Evolutionary conservation across 495 filamentous ascomycete species (phyloP), one percentile per base, ranked within the genome.

Genomic region (Chaetomium fimeti): DNA sequence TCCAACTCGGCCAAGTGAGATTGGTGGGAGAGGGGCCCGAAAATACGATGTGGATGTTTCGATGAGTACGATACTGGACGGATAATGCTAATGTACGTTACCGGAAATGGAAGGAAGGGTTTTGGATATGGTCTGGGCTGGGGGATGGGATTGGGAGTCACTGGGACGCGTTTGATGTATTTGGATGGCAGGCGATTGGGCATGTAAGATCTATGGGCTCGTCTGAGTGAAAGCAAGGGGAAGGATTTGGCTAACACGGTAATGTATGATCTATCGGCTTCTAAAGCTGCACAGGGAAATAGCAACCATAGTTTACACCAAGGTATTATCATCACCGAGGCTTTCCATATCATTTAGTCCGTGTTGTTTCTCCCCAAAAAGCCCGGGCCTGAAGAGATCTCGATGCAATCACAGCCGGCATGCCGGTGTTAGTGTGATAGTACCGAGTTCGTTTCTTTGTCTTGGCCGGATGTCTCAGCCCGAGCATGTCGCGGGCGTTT

Each of bases 251-350:
- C 22, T 55, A 55, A 40, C 32, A 60, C 16, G n/a, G 43, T 60
- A 60, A 48, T 60, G 57, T 47, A 60, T 32, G 9, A 47, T 58
- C 25, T 48, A 15, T 60, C 32, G 25, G 57, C 57, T 60, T 42
- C 43, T 36, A 60, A 43, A 48, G 57, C 27, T 38, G 16, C 57
- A 48, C 12, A 9, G 32, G 32, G 32, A 36, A 36, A 36, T 36
- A 36, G 12, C 8, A 36, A 11, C 8, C 32, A 32, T 28, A 28
- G 6, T 7, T 6, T 18, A 58, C 24, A 47, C 28, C 40, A 42
- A 40, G 5, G 13, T 3, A 0, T 3, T 6, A 9, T 36, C 32
- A 36, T 36, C 32, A 11, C 32, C 12, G n/a, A n/a, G 8, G 32
- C 8, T 5, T 1, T 36, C 32, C 8, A 29, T 28, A n/a, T 13